Evolutionary conservation across 805 yeast genomes (phyloP), one percentile per base, ranked within the genome.

Genomic region (Kregervanrija delftensis): DNA sequence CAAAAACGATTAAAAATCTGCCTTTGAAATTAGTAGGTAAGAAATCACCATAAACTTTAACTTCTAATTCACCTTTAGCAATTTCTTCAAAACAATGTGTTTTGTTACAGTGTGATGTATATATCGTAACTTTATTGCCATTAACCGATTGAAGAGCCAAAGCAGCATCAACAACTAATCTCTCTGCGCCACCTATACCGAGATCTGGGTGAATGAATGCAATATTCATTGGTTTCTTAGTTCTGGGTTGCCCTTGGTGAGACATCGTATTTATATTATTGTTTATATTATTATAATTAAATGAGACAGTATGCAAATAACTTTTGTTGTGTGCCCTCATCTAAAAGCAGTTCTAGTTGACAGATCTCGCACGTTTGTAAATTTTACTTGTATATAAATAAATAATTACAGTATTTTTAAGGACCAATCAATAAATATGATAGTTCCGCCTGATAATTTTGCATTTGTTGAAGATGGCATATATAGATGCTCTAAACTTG

Each of bases 111-210:
- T 93, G 96, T 0, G 96, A 89, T 0, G 99, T 91, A 65, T 73
- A 88, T 5, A 90, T 73, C 2, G 73, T 71, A 10, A 93, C 80
- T 2, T 49, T 1, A 69, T 71, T 49, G 14, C 39, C 31, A 5
- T 81, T 80, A 30, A 70, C 63, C 2, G 77, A 72, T 57, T 91
- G 88, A 28, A 93, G 66, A 0, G 96, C 96, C 3, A 88, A 69
- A 0, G 98, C 99, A 3, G 95, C 89, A 64, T 93, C 99, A 1
- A 93, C 96, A 2, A 93, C 89, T n/a, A 95, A 72, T 47, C 99
- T 72, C 60, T 93, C 99, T 1, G 99, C 99, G 4, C 99, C 99
- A 5, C 89, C 99, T 46, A 91, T 91, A 0, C 99, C 99, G 43
- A 93, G 67, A 65, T 93, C 99, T 0, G 99, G 99, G 59, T 93